Conservation (phyloP, 2,329 filamentous ascomycete genomes). For the Cercospora nicotianae region DNA sequence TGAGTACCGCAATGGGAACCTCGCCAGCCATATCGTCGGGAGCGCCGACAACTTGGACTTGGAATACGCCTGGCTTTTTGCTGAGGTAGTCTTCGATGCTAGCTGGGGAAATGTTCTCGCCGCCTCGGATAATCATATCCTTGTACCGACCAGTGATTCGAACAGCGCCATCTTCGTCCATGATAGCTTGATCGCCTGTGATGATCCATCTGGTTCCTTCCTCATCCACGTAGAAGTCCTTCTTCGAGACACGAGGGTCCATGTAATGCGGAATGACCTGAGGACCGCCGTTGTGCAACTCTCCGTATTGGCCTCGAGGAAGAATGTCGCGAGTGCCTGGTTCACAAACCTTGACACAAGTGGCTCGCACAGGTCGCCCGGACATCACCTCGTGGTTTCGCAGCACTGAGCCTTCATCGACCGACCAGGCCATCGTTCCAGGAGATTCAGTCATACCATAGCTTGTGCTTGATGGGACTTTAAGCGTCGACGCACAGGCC, state of each 20-base stretch:
- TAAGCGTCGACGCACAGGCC: constrained; percentile 32
- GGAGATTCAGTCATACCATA: constrained; percentile 53
- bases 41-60: constrained; percentile 47
- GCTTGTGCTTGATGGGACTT: constrained; percentile 35
- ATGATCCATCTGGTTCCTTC: constrained; percentile 59
- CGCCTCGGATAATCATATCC: constrained; percentile 52
- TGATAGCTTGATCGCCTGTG: constrained; percentile 61
- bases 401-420: constrained; percentile 36
- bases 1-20: constrained; percentile 50
- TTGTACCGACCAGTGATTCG: constrained; percentile 41
- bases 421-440: constrained; percentile 45
- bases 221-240: constrained; percentile 37
- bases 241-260: constrained; percentile 32
- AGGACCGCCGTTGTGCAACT: constrained; percentile 37
- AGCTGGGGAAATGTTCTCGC: constrained; percentile 62
- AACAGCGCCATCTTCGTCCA: constrained; percentile 48
- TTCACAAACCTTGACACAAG: constrained; percentile 39
- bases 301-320: constrained; percentile 34
- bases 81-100: constrained; percentile 41
- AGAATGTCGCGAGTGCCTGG: constrained; percentile 31
- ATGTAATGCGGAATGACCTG: constrained; percentile 36
- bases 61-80: constrained; percentile 40
- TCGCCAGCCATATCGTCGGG: constrained; percentile 51
- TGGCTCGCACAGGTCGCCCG: constrained; percentile 46
- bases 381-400: constrained; percentile 43